Percentiles rank a stretch among this genome's conserved stretches.
Conservation (phyloP, 2,329 filamentous ascomycete species). For the Penicillium hordei region DNA sequence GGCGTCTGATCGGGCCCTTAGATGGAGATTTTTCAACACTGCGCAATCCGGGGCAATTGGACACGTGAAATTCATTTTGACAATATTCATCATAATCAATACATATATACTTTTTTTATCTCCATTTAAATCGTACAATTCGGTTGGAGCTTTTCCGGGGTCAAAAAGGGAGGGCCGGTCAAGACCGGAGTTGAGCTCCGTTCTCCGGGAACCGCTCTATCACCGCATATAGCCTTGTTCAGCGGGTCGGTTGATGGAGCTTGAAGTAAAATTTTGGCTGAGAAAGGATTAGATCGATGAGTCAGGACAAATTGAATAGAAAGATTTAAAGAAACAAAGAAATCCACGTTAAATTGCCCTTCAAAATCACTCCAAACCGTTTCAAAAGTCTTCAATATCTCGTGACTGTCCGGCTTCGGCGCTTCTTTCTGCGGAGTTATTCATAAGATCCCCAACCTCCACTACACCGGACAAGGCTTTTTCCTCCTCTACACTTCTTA, state of each 20-base stretch:
- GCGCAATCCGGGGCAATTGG: conserved; percentile 3
- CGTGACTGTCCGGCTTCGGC: conserved; percentile 34
- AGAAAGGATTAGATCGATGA: conserved; percentile 12
- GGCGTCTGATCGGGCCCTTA: conserved; percentile 20
- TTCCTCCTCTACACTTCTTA: conserved; percentile 18
- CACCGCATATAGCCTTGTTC: conserved; percentile 7
- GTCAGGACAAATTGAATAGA: conserved; percentile 5
- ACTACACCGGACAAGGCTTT: conserved; percentile 28
- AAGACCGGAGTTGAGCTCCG: conserved; percentile 26
- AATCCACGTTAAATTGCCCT: background rate
- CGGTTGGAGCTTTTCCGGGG: conserved; percentile 19
- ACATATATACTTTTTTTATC: background rate
- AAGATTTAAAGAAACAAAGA: conserved; percentile 5
- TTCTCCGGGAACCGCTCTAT: conserved; percentile 21
- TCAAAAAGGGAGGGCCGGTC: conserved; percentile 16
- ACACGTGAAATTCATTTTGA: background rate
- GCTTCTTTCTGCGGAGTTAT: conserved; percentile 16
- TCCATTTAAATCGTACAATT: conserved; percentile 17
- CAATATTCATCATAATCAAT: conserved; percentile 4
- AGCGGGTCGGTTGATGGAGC: conserved; percentile 22
- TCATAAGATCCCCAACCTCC: conserved; percentile 11
- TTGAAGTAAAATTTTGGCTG: conserved; percentile 9
- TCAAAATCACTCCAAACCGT: background rate
- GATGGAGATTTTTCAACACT: conserved; percentile 19
- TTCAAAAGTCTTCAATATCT: conserved; percentile 3